phyloP scores from a whole-genome alignment of 2,329 filamentous ascomycete species.

The Ceratocystis diversiconidia region DNA sequence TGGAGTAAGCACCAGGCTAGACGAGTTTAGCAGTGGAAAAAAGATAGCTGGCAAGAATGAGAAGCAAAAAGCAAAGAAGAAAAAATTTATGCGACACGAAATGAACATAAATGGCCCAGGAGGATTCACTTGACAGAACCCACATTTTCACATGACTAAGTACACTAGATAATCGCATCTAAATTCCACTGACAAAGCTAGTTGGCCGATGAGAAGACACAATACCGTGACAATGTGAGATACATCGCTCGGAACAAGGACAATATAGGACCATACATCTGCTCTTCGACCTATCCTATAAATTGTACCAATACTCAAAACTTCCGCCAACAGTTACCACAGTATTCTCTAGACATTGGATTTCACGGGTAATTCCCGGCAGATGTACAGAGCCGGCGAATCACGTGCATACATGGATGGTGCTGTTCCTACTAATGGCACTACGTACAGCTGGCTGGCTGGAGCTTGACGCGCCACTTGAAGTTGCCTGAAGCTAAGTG shows the following conservation, averaged over 20 bases:
- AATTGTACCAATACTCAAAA: too few species aligned
- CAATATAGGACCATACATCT: too few species aligned
- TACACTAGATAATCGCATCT: neutral
- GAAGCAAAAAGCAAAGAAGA: neutral
- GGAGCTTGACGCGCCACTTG: constrained; percentile 19
- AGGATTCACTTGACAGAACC: constrained; percentile 2
- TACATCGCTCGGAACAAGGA: neutral
- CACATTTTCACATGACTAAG: constrained; percentile 18
- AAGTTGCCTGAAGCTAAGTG: constrained; percentile 19
- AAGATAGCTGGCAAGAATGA: neutral
- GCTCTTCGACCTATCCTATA: too few species aligned
- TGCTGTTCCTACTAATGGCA: neutral
- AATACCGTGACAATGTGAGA: too few species aligned
- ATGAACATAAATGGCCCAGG: neutral
- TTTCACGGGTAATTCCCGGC: constrained; percentile 1
- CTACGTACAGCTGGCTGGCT: neutral
- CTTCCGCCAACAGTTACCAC: too few species aligned
- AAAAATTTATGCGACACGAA: constrained; percentile 2
- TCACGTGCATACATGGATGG: constrained; percentile 8
- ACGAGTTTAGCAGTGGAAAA: neutral
- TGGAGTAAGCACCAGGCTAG: neutral
- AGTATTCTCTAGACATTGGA: too few species aligned
- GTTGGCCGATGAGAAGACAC: neutral
- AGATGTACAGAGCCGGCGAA: neutral
- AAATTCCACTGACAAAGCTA: constrained; percentile 20